Conservation (phyloP, 1,284 basidiomycete species). For the Trichosporon ovoides region DNA sequence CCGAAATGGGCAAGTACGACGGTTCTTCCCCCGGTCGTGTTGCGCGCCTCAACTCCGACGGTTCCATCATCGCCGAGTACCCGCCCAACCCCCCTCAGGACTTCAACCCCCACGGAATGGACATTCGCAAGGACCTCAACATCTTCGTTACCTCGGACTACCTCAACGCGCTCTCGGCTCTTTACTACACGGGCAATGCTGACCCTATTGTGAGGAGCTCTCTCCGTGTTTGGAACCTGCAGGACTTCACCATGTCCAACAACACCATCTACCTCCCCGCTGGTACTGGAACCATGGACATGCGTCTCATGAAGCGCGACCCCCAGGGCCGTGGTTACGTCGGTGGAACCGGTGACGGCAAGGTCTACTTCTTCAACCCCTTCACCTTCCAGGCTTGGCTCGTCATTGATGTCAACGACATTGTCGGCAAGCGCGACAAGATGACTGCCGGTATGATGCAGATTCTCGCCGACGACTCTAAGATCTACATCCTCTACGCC, state of each 20-base stretch:
- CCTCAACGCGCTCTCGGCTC: constrained; percentile 6
- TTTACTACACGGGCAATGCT: constrained; percentile 9
- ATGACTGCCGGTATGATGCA: constrained; percentile 18
- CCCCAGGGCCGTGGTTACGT: constrained; percentile 13
- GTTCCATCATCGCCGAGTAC: constrained; percentile 13
- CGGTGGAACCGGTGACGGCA: constrained; percentile 17
- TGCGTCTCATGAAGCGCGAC: constrained; percentile 11
- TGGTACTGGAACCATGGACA: constrained; percentile 16
- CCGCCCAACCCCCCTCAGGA: constrained; percentile 7
- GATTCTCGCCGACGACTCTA: constrained; percentile 15
- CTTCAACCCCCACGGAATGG: constrained; percentile 20
- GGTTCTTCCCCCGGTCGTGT: constrained; percentile 14
- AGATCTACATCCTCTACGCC: constrained; percentile 15
- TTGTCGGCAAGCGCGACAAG: constrained; percentile 10
- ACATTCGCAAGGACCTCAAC: constrained; percentile 18
- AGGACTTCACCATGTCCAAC: constrained; percentile 7
- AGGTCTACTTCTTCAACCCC: constrained; percentile 15
- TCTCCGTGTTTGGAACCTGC: constrained; percentile 16
- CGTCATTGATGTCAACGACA: constrained; percentile 15
- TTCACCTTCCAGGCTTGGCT: background rate
- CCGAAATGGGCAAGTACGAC: constrained; percentile 14
- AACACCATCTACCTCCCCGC: constrained; percentile 10
- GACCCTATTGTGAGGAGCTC: constrained; percentile 8
- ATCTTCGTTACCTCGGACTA: constrained; percentile 18
- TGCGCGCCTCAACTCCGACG: constrained; percentile 10